Base-by-base conservation (phyloP, 192 early-diverging fungal genomes). In the Funneliformis geosporum region DNA sequence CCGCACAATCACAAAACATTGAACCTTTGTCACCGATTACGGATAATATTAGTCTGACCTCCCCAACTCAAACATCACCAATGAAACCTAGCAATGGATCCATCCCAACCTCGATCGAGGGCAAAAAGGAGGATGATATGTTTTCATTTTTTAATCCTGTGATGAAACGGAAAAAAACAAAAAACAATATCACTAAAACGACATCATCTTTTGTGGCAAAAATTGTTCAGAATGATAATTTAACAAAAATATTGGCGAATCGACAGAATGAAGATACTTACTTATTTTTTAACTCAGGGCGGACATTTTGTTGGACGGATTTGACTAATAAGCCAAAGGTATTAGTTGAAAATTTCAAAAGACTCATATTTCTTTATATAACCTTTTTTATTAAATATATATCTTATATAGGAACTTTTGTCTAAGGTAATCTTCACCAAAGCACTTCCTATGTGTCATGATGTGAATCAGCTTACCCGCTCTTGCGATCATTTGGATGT, bases 381-480 rank as follows among this genome's bases (percentile, higher is more conserved):
- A 6, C 9, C 28, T 46, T 38, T 11, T 64, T 39, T 39, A 39
- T 25, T n/a, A 60, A 55, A 23, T 80, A 76, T 60, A 27, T 81
- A 12, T 79, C 80, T 5, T 27, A n/a, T 68, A 46, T 83, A 94
- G 90, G 93, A 96, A 38, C 93, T 94, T 0, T 85, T 99, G 44
- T 94, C 95, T 9, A 88, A 91, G 9, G 85, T 97, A 7, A 84
- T 91, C 47, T 91, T 99, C 70, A 83, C 89, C 28, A 90, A 93
- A 59, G 91, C 90, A 28, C 89, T 90, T 69, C 93, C 96, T 0
- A 92, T 93, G 3, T 96, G 94, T 73, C 93, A 96, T 82, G 96
- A 95, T 84, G 88, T 97, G 25, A 97, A 96, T 82, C 74, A 86
- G 25, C 73, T 91, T 14, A 94, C 92, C 4, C 83, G 92, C 25